Percentiles rank a stretch among this genome's conserved stretches.
Conservation (phyloP, 495 filamentous ascomycete genomes). For the Aeminium ludgeri region DNA sequence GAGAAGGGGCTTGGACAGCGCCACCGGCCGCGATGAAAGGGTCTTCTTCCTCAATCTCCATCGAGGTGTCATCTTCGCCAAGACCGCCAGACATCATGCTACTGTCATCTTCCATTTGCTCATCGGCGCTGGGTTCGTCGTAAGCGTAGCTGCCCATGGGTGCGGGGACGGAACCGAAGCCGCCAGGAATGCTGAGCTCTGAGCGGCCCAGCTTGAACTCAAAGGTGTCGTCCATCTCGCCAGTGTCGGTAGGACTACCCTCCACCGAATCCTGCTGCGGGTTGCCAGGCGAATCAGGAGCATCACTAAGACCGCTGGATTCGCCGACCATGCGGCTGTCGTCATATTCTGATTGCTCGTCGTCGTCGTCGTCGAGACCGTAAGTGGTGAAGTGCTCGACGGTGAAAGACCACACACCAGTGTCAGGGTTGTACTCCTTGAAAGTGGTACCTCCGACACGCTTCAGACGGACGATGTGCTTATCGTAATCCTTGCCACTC, state of each 20-base stretch:
- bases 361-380: constrained; percentile 72
- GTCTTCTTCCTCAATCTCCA: constrained; percentile 4
- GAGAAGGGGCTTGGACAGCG: constrained; percentile 11
- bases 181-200: constrained; percentile 10
- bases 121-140: constrained; percentile 6
- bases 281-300: constrained; percentile 5
- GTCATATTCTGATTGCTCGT: constrained; percentile 41
- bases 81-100: constrained; percentile 1
- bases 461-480: constrained; percentile 68
- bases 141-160: constrained; percentile 4
- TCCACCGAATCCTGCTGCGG: constrained; percentile 11
- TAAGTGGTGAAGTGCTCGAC: constrained; percentile 95
- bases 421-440: constrained; percentile 54
- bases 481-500: constrained; percentile 44
- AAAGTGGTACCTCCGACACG: constrained; percentile 65
- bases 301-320: constrained; percentile 10
- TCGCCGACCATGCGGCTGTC: constrained; percentile 29
- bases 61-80: no score
- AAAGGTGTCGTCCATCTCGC: constrained; percentile 14
- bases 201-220: constrained; percentile 12
- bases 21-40: constrained; percentile 5
- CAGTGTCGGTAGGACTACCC: constrained; percentile 4
- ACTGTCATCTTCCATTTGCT: constrained; percentile 5
- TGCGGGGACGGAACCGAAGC: no score
- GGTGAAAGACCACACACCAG: constrained; percentile 75